Conservation (phyloP, 495 filamentous ascomycete species). For the Aeminium ludgeri region DNA sequence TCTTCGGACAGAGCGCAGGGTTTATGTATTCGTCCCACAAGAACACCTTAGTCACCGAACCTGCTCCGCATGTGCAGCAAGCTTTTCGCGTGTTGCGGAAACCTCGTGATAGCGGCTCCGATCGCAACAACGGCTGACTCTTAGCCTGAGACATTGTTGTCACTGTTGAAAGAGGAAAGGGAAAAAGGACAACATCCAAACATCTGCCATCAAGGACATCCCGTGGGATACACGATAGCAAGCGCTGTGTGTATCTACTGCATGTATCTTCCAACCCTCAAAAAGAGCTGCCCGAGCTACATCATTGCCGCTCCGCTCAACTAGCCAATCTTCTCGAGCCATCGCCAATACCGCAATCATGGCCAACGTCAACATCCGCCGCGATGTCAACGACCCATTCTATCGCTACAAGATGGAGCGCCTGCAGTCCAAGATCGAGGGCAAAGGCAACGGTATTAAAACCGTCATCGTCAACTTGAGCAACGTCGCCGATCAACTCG, state of each 20-base stretch:
- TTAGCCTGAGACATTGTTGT: constrained; percentile 3
- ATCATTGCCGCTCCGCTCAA: neutral
- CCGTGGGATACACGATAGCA: constrained; percentile 1
- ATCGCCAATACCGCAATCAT: constrained; percentile 41
- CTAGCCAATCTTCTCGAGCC: constrained; percentile 2
- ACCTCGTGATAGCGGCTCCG: constrained; percentile 61
- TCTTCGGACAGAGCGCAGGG: constrained; percentile 21
- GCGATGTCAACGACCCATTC: constrained; percentile 96
- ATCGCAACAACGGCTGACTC: constrained; percentile 71
- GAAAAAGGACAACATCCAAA: neutral
- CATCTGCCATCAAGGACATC: constrained; percentile 1
- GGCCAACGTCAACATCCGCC: constrained; percentile 92
- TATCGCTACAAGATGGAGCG: constrained; percentile 99
- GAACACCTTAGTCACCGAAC: constrained; percentile 61
- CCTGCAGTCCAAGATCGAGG: constrained; percentile 96
- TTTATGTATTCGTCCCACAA: constrained; percentile 74
- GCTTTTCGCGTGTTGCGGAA: constrained; percentile 79
- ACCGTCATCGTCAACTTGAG: constrained; percentile 92
- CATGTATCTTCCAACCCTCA: constrained; percentile 25
- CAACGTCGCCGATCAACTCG: constrained; percentile 83
- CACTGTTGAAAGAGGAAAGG: neutral
- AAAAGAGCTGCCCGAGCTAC: constrained; percentile 10
- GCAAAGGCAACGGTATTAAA: constrained; percentile 97
- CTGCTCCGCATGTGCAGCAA: constrained; percentile 75
- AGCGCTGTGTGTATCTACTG: constrained; percentile 19